Evolutionary conservation across 805 yeast genomes (phyloP), one percentile per base, ranked within the genome.

Genomic region (Lipomyces kockii): DNA sequence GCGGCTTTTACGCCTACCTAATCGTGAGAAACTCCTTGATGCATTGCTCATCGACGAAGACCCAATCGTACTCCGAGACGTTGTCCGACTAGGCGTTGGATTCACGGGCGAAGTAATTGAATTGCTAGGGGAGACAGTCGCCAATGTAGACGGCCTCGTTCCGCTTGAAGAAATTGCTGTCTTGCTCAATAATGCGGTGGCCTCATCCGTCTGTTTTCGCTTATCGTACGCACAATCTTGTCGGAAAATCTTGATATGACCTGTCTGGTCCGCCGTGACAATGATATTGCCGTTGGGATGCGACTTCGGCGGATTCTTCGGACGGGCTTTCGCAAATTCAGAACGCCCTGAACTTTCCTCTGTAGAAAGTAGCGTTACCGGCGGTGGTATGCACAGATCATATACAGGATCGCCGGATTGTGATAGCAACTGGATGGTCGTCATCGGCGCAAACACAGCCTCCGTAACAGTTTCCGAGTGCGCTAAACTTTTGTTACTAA

Each of bases 331-430:
- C 9, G 58, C 20, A 34, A 32, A 34, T 2, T 29, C 57, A 52
- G 46, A 6, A 14, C 49, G 57, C 5, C 54, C 60, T 12, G 51
- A 65, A 2, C 62, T 59, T 3, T 59, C 58, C 3, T 34, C 60
- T 11, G 32, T 5, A 29, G 32, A 6, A 29, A 29, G 32, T 1
- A 59, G 61, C 35, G 58, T 61, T 9, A 76, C 74, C 37, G 78
- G 78, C 1, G 78, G 77, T 27, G 80, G 80, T 46, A 74, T 71
- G 59, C 78, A 78, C 62, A 90, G 76, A 68, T 91, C 97, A 77
- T 84, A 91, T 4, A 93, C 86, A 9, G 90, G 86, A 77, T 92
- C 98, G 74, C 90, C 90, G 0, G 97, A 89, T 53, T 87, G 79
- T 58, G 89, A 87, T 53, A 93, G 77, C 14, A 88, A 79, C 69